Evolutionary conservation across 331 rosid species (phyloP).

Genomic region (Dryas integrifolia): DNA sequence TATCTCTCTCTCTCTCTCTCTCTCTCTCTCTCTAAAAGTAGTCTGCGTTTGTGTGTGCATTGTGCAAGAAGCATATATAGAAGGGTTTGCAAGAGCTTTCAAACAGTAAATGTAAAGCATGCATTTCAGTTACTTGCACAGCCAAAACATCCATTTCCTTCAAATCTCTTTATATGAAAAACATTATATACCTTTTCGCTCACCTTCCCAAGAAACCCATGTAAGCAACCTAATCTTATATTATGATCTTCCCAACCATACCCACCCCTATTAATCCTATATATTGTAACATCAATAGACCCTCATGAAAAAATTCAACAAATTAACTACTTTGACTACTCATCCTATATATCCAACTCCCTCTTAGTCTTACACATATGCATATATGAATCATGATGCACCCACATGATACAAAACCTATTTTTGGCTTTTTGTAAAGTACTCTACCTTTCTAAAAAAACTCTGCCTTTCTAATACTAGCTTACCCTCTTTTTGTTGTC

Average conservation of each 20-base stretch:
- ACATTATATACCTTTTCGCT: constrained; percentile 56
- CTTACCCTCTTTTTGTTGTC: constrained; percentile 19
- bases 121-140: constrained; percentile 45
- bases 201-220: constrained; percentile 54
- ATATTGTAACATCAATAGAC: constrained; percentile 25
- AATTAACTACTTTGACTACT: constrained; percentile 57
- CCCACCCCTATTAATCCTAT: constrained; percentile 1
- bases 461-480: constrained; percentile 13
- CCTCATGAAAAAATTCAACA: constrained; percentile 37
- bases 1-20: neutral
- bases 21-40: neutral
- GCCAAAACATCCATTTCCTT: constrained; percentile 43
- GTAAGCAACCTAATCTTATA: constrained; percentile 49
- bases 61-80: constrained; percentile 35
- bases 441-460: neutral
- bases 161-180: constrained; percentile 60
- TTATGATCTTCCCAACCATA: constrained; percentile 39
- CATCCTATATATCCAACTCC: constrained; percentile 23
- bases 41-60: constrained; percentile 4
- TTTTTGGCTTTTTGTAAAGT: constrained; percentile 7
- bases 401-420: neutral
- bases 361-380: neutral
- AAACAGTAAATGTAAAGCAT: constrained; percentile 39
- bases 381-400: neutral
- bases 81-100: constrained; percentile 61